Evolutionary conservation across 495 filamentous ascomycete genomes (phyloP).

Genomic region (Talaromyces stipitatus): DNA sequence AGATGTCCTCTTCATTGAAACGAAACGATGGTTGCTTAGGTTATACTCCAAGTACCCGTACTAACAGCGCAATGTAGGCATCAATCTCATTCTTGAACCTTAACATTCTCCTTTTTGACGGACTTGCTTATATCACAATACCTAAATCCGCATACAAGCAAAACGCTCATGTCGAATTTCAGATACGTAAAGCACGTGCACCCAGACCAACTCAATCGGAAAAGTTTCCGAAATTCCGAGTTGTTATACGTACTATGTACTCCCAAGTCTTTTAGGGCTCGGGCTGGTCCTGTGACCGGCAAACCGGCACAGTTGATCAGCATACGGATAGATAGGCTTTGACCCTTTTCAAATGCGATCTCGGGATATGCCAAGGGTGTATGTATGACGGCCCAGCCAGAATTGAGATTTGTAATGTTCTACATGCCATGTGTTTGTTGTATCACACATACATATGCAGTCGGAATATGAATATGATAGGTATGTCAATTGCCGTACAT

Average conservation of each 20-base stretch:
- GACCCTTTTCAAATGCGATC: background rate
- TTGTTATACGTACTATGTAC: background rate
- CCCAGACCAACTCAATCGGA: background rate
- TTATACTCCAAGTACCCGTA: no score
- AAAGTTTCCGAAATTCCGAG: background rate
- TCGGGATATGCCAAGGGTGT: background rate
- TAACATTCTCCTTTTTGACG: no score
- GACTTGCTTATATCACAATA: no score
- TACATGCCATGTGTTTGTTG: background rate
- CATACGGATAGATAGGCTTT: background rate
- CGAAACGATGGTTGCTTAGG: no score
- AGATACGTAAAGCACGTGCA: no score
- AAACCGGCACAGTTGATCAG: constrained; percentile 3
- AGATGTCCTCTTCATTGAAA: no score
- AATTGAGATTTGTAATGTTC: background rate
- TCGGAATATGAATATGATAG: background rate
- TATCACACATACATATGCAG: background rate
- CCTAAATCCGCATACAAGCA: no score
- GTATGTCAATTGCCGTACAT: background rate
- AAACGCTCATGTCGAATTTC: no score
- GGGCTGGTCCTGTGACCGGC: background rate
- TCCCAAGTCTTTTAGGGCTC: background rate
- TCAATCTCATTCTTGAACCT: no score
- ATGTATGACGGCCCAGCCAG: background rate
- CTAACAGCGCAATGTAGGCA: no score